Base-by-base conservation (phyloP, 2,329 filamentous ascomycete genomes). In the Didymella exigua region DNA sequence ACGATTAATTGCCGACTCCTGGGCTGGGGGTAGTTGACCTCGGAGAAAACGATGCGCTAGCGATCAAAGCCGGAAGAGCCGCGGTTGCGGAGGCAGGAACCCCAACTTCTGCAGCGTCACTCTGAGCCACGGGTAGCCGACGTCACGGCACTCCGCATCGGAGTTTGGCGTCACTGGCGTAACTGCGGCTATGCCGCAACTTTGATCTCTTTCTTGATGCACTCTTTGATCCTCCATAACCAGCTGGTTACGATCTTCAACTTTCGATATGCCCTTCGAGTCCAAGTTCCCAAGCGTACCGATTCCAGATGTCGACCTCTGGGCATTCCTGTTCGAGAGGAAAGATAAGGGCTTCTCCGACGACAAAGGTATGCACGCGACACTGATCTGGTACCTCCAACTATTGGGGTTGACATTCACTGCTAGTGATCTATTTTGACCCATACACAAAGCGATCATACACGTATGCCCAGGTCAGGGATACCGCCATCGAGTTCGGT, bases 221-320 rank as follows among this genome's bases (percentile, higher is more conserved):
- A 26, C 37, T 27, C 48, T 45, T 50, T 23, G 29, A 52, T 49
- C 56, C 44, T 49, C 48, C 36, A 8, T 47, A 36, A 26, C 9
- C 19, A 16, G 34, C 26, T 34, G 31, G 24, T 31, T 13, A 21
- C 26, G 42, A 49, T 31, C 19, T 37, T 11, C 27, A 44, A 8
- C 44, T 36, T 38, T 42, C 49, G 65, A 53, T 9, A 96, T 96
- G 91, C 88, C 89, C 57, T 82, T 87, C 67, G 79, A 84, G 41
- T 92, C 91, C 3, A 77, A 78, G 0, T 91, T 87, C 69, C 81
- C 86, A 1, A 74, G 80, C 7, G 67, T 95, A 31, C 79, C 86
- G 18, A 87, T 96, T 34, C 92, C 93, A 0, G 78, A 88, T 63
- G 76, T 87, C 50, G 91, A 96, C 73, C 71, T 96, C 43, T 96